Percentiles rank a stretch among this genome's conserved stretches.
phyloP scores from a whole-genome alignment of 208 protist genomes.

The Crithidia mellificae region DNA sequence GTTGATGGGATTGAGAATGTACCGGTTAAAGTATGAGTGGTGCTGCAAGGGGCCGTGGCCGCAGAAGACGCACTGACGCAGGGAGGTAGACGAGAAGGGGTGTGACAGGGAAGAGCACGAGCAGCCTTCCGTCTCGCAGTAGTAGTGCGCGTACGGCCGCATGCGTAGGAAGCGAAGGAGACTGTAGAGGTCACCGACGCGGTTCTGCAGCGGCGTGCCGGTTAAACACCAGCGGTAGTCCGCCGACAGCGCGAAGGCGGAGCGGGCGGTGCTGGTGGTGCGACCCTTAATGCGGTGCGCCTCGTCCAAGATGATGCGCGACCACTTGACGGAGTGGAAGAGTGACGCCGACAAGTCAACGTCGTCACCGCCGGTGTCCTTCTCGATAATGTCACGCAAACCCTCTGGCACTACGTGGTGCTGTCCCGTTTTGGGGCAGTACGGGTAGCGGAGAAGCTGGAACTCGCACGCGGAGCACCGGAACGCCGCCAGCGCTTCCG shows the following conservation, averaged over 20 bases:
- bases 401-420: constrained; percentile 72
- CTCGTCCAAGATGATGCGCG: constrained; percentile 92
- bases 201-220: constrained; percentile 97
- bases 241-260: constrained; percentile 77
- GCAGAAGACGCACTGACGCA: constrained; percentile 86
- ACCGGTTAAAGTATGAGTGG: constrained; percentile 92
- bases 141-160: constrained; percentile 85
- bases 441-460: constrained; percentile 78
- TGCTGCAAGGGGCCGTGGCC: constrained; percentile 93
- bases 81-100: constrained; percentile 78
- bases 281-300: constrained; percentile 92
- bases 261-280: constrained; percentile 86
- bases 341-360: constrained; percentile 64
- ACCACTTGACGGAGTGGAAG: constrained; percentile 88
- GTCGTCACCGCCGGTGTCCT: constrained; percentile 75
- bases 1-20: constrained; percentile 95
- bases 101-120: constrained; percentile 89
- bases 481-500: constrained; percentile 47
- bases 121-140: constrained; percentile 85
- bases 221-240: constrained; percentile 92
- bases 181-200: constrained; percentile 96
- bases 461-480: constrained; percentile 71
- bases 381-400: constrained; percentile 70
- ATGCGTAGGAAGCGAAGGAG: constrained; percentile 95
- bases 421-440: constrained; percentile 86